Base-by-base conservation (phyloP, 73 alveolate genomes). In the Paramecium biaurelia region DNA sequence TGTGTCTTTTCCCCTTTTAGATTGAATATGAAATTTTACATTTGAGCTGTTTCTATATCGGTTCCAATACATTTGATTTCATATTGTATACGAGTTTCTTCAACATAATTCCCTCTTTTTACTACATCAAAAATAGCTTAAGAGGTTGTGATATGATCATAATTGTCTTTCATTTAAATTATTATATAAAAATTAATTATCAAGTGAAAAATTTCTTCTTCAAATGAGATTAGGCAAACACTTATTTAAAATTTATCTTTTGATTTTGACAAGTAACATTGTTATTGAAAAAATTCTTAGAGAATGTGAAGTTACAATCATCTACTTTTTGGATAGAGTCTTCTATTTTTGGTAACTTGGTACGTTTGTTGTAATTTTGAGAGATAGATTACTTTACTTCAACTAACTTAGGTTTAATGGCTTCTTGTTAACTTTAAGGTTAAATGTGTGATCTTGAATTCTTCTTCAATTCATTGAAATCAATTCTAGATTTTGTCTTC, bases 121-220 rank as follows among this genome's bases (percentile, higher is more conserved):
- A 63, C 10, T 1, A 63, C 43, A 63, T 63, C 47, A 23, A 14
- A 30, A 2, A 63, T 63, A 23, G 45, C 24, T 26, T 63, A 21
- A 63, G 43, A 63, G 26, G 47, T 26, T 63, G 28, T 30, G 20
- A 63, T 24, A 30, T 63, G 24, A 63, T 63, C 84, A 26, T 30
- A 30, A 26, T 63, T 26, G 11, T 12, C 11, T 63, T 30, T 30
- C 24, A 63, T 30, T 63, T 26, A 63, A 30, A 26, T 63, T 53
- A 53, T 53, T 18, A n/a, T 53, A 53, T 53, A 53, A 5, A 53
- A 18, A 15, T 53, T 53, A n/a, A 53, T 53, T 53, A 53, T 63
- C 84, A 63, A 63, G 84, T 63, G 84, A 63, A 63, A 63, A 63
- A 63, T n/a, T 63, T 63, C 45, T 63, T 63, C 84, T 63, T 63